phyloP scores from a whole-genome alignment of 306 rosid species.

The Alnus rubra region DNA sequence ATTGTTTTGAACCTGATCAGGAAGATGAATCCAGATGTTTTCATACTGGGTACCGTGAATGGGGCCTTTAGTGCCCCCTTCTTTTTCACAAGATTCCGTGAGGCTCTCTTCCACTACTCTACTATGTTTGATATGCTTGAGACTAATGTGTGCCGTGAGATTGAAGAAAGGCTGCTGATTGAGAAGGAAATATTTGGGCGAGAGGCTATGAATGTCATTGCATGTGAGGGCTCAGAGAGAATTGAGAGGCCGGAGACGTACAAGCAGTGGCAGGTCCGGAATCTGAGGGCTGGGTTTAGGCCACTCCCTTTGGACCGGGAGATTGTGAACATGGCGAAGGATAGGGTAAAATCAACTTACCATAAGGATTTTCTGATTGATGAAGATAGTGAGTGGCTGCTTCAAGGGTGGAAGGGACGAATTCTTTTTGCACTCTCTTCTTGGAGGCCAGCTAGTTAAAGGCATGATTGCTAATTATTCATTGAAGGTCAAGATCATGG shows the following conservation, averaged over 20 bases:
- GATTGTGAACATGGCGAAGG: conserved; percentile 32
- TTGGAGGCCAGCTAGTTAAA: conserved; percentile 28
- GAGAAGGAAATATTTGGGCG: conserved; percentile 39
- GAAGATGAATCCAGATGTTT: conserved; percentile 38
- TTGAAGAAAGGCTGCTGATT: conserved; percentile 38
- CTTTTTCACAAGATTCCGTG: conserved; percentile 42
- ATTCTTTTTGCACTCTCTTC: conserved; percentile 38
- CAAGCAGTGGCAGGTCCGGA: conserved; percentile 43
- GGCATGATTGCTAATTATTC: neutral
- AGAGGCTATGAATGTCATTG: conserved; percentile 45
- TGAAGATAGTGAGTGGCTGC: conserved; percentile 36
- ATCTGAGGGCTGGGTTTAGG: conserved; percentile 30
- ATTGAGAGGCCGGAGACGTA: conserved; percentile 44
- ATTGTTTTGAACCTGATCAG: conserved; percentile 32
- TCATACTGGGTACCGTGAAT: conserved; percentile 31
- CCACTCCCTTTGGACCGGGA: conserved; percentile 40
- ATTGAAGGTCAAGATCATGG: neutral
- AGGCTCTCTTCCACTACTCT: conserved; percentile 45
- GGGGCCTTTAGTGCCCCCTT: conserved; percentile 42
- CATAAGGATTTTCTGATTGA: conserved; percentile 40
- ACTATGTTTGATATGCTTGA: conserved; percentile 43
- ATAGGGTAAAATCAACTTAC: conserved; percentile 23
- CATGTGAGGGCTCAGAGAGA: conserved; percentile 45
- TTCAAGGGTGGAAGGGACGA: conserved; percentile 49
- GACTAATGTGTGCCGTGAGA: conserved; percentile 28